phyloP scores from a whole-genome alignment of 257 asterid species.

The Verbena officinalis region DNA sequence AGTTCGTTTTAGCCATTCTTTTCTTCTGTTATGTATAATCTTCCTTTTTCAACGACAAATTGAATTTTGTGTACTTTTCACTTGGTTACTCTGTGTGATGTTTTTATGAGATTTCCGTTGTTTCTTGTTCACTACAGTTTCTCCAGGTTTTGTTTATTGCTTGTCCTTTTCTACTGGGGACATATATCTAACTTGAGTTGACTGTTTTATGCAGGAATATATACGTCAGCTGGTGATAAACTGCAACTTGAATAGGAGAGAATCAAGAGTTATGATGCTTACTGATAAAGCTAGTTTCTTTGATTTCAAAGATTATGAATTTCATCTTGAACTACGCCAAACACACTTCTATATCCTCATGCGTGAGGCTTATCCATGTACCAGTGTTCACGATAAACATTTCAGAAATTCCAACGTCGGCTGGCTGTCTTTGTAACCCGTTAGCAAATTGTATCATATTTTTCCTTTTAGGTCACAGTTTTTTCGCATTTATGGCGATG shows the following conservation, averaged over 20 bases:
- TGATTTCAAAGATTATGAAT: conserved; percentile 22
- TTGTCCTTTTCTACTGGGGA: not conserved
- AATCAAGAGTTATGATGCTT: conserved; percentile 34
- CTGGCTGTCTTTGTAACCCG: conserved; percentile 19
- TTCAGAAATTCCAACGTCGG: conserved; percentile 27
- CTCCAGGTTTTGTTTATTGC: not conserved
- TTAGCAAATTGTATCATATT: conserved; percentile 7
- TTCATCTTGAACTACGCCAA: conserved; percentile 27
- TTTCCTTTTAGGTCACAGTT: conserved; percentile 19
- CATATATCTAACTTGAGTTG: conserved; percentile 29
- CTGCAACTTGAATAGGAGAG: conserved; percentile 21
- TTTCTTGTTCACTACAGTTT: conserved; percentile 1
- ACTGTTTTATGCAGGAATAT: conserved; percentile 44
- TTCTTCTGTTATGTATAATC: conserved; percentile 5
- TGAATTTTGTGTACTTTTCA: not conserved
- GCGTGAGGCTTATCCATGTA: conserved; percentile 25
- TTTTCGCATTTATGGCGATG: conserved; percentile 16
- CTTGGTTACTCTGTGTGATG: conserved; percentile 5
- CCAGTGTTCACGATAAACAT: conserved; percentile 29
- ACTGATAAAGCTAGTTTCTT: conserved; percentile 26
- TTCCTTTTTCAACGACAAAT: not conserved
- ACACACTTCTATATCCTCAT: conserved; percentile 22
- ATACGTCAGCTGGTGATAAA: conserved; percentile 29
- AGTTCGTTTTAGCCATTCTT: conserved; percentile 14
- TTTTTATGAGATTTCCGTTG: not conserved